Percentiles rank a stretch among this genome's conserved stretches.
phyloP scores from a whole-genome alignment of 106 monocot species.

The Platanthera zijinensis region DNA sequence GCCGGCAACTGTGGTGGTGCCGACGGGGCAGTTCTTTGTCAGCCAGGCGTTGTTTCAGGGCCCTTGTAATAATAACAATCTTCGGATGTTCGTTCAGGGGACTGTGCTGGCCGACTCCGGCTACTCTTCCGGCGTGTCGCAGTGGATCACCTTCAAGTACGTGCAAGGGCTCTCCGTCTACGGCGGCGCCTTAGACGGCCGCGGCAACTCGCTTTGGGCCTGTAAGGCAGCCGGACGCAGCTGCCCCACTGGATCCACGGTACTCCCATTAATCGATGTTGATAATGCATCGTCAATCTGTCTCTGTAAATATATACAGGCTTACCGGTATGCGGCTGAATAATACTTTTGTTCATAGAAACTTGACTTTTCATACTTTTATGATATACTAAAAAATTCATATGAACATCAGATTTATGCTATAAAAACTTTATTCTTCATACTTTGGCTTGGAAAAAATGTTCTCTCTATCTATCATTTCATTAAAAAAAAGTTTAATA shows the following conservation, averaged over 20 bases:
- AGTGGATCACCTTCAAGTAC: conserved; percentile 33
- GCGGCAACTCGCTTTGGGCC: conserved; percentile 26
- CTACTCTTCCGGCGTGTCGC: neutral
- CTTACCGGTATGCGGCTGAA: no score
- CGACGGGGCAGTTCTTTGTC: conserved; percentile 21
- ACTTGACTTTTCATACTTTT: no score
- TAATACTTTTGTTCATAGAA: no score
- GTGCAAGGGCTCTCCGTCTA: conserved; percentile 30
- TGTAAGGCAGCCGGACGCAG: conserved; percentile 24
- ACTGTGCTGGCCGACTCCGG: conserved; percentile 17
- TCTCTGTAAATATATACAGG: no score
- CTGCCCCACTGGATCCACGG: conserved; percentile 28
- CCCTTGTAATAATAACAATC: conserved; percentile 20
- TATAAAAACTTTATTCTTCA: no score
- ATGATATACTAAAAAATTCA: no score
- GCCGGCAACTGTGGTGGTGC: conserved; percentile 20
- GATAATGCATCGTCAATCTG: no score
- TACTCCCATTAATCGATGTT: neutral
- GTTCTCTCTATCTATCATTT: no score
- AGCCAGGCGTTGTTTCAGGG: conserved; percentile 25
- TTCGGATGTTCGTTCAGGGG: conserved; percentile 27
- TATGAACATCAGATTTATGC: no score
- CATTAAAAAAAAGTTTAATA: no score
- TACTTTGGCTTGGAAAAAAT: no score
- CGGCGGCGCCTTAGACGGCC: conserved; percentile 32